Conservation (phyloP, 768 basidiomycete species). For the Megacollybia marginata region DNA sequence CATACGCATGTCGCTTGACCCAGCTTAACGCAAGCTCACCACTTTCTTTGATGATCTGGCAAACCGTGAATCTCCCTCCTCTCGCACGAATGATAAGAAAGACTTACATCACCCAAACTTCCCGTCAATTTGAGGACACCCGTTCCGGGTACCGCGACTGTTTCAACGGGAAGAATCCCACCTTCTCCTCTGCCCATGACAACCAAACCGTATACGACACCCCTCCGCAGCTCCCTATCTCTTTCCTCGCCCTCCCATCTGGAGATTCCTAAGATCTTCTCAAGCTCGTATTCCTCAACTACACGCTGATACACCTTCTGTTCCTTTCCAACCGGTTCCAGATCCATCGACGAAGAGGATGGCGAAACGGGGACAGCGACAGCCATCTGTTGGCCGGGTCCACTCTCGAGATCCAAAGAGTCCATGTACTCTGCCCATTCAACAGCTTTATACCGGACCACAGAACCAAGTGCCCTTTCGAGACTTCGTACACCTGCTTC, state of each 20-base stretch:
- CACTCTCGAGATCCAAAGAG: constrained; percentile 15
- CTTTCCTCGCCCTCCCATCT: constrained; percentile 76
- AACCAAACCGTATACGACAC: constrained; percentile 80
- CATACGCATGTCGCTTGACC: constrained; percentile 83
- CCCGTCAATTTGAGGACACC: constrained; percentile 77
- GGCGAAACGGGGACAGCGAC: constrained; percentile 2
- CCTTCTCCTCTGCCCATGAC: constrained; percentile 88
- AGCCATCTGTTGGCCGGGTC: constrained; percentile 10
- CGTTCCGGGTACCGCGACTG: constrained; percentile 65
- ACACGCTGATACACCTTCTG: constrained; percentile 43
- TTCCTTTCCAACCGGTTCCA: constrained; percentile 10
- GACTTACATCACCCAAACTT: constrained; percentile 65
- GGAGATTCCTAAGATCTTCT: constrained; percentile 75
- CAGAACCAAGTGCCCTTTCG: constrained; percentile 78
- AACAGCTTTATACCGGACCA: constrained; percentile 90
- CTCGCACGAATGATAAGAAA: background rate
- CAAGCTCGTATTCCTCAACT: constrained; percentile 68
- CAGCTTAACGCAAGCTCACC: constrained; percentile 87
- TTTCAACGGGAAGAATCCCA: constrained; percentile 81
- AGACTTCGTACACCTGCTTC: constrained; percentile 92
- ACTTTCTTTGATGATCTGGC: constrained; percentile 82
- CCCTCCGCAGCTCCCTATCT: constrained; percentile 65
- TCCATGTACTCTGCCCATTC: constrained; percentile 75
- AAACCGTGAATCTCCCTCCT: background rate
- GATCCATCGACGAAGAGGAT: constrained; percentile 9